phyloP scores from a whole-genome alignment of 2,329 filamentous ascomycete genomes.

The Aspergillus sp. region DNA sequence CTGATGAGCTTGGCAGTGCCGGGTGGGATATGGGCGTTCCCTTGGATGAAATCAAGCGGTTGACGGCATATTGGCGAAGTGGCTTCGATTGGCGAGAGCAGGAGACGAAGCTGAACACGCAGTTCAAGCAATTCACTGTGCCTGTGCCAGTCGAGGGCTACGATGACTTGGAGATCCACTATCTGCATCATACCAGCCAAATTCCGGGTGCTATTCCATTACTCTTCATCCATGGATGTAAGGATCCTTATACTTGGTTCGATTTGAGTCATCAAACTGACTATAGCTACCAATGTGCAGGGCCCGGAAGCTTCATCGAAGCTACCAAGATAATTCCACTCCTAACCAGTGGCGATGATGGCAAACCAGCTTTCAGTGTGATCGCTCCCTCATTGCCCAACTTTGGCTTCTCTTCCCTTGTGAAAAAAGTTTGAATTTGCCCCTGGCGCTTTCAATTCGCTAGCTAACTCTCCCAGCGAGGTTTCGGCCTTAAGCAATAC shows the following conservation, averaged over 20 bases:
- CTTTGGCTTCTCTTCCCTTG: constrained; percentile 58
- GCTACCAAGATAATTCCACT: constrained; percentile 48
- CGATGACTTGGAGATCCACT: constrained; percentile 65
- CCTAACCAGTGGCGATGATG: constrained; percentile 42
- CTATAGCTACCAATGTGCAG: constrained; percentile 32
- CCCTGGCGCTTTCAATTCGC: background rate
- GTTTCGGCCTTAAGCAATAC: constrained; percentile 64
- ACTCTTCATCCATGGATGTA: constrained; percentile 70
- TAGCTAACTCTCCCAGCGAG: constrained; percentile 44
- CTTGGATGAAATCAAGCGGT: constrained; percentile 62
- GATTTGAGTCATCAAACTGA: background rate
- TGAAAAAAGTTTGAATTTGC: constrained; percentile 34
- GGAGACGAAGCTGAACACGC: constrained; percentile 62
- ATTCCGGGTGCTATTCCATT: constrained; percentile 63
- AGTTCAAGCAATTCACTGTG: constrained; percentile 63
- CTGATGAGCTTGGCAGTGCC: constrained; percentile 59
- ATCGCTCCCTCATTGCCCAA: constrained; percentile 61
- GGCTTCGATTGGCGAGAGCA: constrained; percentile 64
- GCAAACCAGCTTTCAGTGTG: constrained; percentile 55
- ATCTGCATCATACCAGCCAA: constrained; percentile 62
- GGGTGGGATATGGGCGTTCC: constrained; percentile 65
- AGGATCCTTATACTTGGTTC: constrained; percentile 7
- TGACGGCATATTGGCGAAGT: constrained; percentile 62
- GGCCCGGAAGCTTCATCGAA: constrained; percentile 70
- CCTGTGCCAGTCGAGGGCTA: constrained; percentile 62